phyloP scores from a whole-genome alignment of 805 yeast species.

The Lachancea fermentati region DNA sequence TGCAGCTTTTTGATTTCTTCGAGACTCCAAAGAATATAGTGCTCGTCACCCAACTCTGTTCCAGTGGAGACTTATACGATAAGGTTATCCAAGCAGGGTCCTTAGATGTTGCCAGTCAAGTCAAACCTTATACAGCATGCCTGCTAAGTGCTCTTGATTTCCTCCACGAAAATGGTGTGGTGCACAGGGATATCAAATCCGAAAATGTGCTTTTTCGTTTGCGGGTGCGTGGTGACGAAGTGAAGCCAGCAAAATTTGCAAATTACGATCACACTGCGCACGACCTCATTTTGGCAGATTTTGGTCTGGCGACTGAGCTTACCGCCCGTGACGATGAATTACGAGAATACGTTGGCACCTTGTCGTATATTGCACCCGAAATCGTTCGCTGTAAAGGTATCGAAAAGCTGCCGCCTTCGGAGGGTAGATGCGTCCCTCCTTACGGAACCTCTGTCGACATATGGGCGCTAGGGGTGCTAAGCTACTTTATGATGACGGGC shows the following conservation, averaged over 20 bases:
- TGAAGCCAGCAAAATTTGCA: constrained; percentile 3
- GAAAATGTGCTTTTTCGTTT: constrained; percentile 55
- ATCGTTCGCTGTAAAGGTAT: constrained; percentile 39
- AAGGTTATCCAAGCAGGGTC: constrained; percentile 43
- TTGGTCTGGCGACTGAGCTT: constrained; percentile 55
- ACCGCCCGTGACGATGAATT: constrained; percentile 32
- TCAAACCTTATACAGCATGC: constrained; percentile 43
- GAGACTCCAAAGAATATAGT: constrained; percentile 55
- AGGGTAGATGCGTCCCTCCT: constrained; percentile 22
- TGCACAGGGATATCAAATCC: constrained; percentile 69
- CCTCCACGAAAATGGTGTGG: constrained; percentile 52
- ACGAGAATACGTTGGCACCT: constrained; percentile 57
- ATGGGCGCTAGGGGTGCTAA: constrained; percentile 72
- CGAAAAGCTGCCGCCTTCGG: constrained; percentile 15
- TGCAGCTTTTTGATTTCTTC: constrained; percentile 62
- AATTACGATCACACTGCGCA: constrained; percentile 28
- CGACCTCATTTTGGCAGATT: constrained; percentile 36
- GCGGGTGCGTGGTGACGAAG: constrained; percentile 7
- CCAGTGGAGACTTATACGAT: constrained; percentile 65
- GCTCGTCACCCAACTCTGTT: constrained; percentile 61
- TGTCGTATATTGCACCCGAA: constrained; percentile 75
- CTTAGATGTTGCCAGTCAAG: constrained; percentile 42
- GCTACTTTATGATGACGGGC: constrained; percentile 66
- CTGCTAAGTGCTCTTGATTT: constrained; percentile 52
- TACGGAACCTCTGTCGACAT: constrained; percentile 59